Conservation (phyloP, 345 rosid genomes). For the Isatis tinctoria region DNA sequence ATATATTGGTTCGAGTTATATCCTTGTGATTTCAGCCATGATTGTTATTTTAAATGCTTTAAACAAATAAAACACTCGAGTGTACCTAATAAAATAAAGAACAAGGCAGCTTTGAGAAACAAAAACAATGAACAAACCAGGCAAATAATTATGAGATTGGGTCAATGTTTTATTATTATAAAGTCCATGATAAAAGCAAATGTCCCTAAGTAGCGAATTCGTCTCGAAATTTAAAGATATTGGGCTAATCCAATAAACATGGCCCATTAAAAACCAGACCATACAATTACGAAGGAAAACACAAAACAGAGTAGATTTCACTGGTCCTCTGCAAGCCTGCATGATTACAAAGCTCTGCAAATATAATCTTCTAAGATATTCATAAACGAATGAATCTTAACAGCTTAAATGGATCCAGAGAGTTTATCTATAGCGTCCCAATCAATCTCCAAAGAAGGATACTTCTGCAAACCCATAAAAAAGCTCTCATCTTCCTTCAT, state of each 20-base stretch:
- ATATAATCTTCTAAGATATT: not conserved
- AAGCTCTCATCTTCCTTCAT: conserved; percentile 38
- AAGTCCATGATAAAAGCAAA: not conserved
- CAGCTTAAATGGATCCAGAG: conserved; percentile 30
- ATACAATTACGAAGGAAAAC: not conserved
- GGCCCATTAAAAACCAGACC: not conserved
- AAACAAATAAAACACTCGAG: not conserved
- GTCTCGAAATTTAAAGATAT: not conserved
- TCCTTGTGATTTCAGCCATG: not conserved
- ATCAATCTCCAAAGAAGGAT: conserved; percentile 80
- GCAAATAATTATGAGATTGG: not conserved
- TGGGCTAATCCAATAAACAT: not conserved
- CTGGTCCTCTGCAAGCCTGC: conserved; percentile 37
- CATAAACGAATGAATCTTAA: not conserved
- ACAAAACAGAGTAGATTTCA: not conserved
- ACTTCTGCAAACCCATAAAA: conserved; percentile 49
- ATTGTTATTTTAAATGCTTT: not conserved
- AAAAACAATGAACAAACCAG: not conserved
- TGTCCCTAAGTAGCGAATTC: not conserved
- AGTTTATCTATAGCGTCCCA: conserved; percentile 60
- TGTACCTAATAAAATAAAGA: not conserved
- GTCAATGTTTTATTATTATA: not conserved
- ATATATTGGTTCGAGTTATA: not conserved
- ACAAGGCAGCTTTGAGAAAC: not conserved
- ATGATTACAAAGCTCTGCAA: conserved; percentile 38